Evolutionary conservation across 1,139 yeast genomes (phyloP).

Genomic region (Magnusiomyces sp.): DNA sequence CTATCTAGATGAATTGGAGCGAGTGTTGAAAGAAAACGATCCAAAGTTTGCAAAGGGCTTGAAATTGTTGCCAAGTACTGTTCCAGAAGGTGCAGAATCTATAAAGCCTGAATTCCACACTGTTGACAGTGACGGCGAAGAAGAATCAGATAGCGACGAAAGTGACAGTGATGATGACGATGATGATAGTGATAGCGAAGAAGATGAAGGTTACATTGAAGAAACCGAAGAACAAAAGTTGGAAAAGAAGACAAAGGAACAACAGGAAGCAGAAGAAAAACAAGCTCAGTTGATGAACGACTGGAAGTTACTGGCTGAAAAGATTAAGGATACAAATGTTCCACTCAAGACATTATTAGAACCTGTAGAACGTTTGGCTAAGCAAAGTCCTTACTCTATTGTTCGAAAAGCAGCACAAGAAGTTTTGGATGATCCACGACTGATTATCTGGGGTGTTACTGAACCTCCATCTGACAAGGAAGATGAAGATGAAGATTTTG

Average conservation of each 20-base stretch:
- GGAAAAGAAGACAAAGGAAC: constrained; percentile 28
- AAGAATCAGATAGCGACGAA: constrained; percentile 21
- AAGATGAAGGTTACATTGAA: constrained; percentile 4
- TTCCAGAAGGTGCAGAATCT: background rate
- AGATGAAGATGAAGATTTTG: constrained; percentile 33
- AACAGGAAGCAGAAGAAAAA: constrained; percentile 23
- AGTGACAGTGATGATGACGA: constrained; percentile 27
- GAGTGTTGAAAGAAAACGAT: constrained; percentile 41
- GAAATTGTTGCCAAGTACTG: background rate
- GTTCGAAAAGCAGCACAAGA: constrained; percentile 63
- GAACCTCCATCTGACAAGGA: constrained; percentile 26
- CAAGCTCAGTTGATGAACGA: constrained; percentile 14
- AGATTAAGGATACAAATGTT: constrained; percentile 24
- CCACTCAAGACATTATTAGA: constrained; percentile 50
- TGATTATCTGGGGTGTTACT: constrained; percentile 57
- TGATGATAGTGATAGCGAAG: constrained; percentile 1
- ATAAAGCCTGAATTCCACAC: constrained; percentile 6
- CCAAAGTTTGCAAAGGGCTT: constrained; percentile 2
- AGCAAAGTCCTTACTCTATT: constrained; percentile 49
- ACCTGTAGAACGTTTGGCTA: constrained; percentile 50
- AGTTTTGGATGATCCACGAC: constrained; percentile 54
- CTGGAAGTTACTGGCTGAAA: constrained; percentile 29
- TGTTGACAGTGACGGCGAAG: constrained; percentile 15
- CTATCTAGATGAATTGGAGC: constrained; percentile 74
- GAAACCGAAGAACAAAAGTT: constrained; percentile 5